A percentile compares a stretch with the other conserved stretches of the same genome.
phyloP scores from a whole-genome alignment of 192 early-diverging fungal genomes.

The Neocallimastix lanati region DNA sequence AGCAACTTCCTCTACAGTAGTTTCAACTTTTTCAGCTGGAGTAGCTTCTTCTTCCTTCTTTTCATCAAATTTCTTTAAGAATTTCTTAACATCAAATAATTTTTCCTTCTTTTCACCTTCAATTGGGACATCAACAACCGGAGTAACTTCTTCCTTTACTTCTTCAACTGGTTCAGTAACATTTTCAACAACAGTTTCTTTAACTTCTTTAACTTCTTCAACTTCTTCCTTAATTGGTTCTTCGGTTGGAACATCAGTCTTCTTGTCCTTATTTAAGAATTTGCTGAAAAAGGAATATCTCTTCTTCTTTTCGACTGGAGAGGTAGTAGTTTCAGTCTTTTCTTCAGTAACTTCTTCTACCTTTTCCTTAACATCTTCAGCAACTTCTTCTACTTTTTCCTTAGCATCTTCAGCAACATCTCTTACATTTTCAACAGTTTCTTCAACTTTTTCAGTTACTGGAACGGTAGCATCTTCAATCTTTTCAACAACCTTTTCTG shows the following conservation, averaged over 20 bases:
- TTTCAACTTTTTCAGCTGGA: neutral
- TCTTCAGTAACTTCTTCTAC: neutral
- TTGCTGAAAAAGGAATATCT: no score
- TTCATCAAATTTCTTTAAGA: neutral
- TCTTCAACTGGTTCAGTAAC: no score
- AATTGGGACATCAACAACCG: no score
- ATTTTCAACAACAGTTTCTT: no score
- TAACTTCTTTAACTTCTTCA: no score
- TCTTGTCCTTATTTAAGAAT: no score
- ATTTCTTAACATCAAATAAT: neutral
- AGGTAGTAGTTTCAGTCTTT: neutral
- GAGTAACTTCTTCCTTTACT: neutral
- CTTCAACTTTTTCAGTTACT: no score
- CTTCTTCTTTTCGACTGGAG: neutral
- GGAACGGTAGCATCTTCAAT: neutral
- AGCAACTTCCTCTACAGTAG: neutral
- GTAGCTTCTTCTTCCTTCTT: neutral
- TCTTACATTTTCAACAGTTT: neutral
- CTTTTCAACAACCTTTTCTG: neutral
- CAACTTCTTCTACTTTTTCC: neutral
- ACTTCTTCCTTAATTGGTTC: no score
- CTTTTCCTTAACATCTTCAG: neutral
- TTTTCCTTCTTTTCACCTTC: neutral
- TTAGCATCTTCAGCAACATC: neutral
- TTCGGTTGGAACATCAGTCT: no score